Conservation (phyloP, 1,284 basidiomycete genomes). For the Somion occarium region DNA sequence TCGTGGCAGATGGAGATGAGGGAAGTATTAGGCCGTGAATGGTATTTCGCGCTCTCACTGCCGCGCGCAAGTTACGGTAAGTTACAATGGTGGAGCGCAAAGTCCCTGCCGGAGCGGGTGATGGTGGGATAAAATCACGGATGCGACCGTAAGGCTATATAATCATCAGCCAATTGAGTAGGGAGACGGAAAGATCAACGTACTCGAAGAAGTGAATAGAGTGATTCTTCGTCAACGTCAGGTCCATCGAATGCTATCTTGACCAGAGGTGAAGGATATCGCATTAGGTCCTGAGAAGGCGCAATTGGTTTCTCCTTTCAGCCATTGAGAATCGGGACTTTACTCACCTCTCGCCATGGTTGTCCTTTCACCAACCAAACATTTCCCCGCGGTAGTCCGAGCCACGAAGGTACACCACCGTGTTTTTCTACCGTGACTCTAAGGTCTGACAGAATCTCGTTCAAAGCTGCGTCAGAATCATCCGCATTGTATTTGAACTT, state of each 20-base stretch:
- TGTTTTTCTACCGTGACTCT: conserved; percentile 36
- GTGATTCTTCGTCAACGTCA: conserved; percentile 73
- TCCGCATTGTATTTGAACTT: conserved; percentile 60
- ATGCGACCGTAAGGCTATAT: conserved; percentile 82
- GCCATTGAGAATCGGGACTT: neutral
- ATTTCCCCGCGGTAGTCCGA: conserved; percentile 46
- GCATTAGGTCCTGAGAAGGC: conserved; percentile 86
- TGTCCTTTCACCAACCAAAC: conserved; percentile 79
- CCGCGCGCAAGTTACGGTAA: conserved; percentile 63
- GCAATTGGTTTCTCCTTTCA: neutral
- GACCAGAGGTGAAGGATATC: conserved; percentile 71
- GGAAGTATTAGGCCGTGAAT: conserved; percentile 66
- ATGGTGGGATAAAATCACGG: conserved; percentile 57
- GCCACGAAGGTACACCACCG: conserved; percentile 64
- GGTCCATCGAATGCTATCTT: conserved; percentile 85
- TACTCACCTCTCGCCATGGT: conserved; percentile 78
- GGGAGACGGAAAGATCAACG: conserved; percentile 21
- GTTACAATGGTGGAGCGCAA: conserved; percentile 61
- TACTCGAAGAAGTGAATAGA: conserved; percentile 71
- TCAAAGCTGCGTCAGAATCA: conserved; percentile 37
- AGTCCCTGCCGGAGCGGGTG: conserved; percentile 62
- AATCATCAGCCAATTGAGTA: conserved; percentile 4
- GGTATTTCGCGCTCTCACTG: conserved; percentile 82
- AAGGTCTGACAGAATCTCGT: conserved; percentile 45
- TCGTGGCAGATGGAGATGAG: conserved; percentile 18